Percentiles rank a stretch among this genome's conserved stretches.
These are phyloP conservation scores for Gyrodon lividus DNA, from an alignment of 768 basidiomycete genomes.

Conservation along the genomic window DNA sequence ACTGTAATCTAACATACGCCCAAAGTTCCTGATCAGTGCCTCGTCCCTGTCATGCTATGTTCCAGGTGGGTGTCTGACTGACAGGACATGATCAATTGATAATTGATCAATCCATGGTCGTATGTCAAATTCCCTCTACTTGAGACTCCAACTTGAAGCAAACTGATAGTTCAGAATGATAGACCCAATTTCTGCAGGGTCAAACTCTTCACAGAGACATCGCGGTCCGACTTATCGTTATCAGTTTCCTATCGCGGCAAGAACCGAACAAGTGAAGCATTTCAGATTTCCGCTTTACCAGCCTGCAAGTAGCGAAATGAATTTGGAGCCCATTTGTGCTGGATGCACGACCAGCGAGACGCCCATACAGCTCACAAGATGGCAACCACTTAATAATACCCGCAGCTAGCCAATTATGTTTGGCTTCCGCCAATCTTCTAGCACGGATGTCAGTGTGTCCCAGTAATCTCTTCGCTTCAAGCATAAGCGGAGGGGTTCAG, in stretches of 20 bases:
- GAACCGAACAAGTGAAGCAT: constrained; percentile 12
- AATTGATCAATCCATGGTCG: too few relatives aligned
- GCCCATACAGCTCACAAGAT: constrained; percentile 23
- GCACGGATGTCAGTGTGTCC: too few relatives aligned
- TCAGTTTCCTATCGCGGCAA: constrained; percentile 26
- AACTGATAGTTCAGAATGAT: not conserved
- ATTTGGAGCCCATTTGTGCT: constrained; percentile 12
- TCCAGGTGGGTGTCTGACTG: too few relatives aligned
- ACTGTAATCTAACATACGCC: too few relatives aligned
- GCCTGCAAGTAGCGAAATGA: constrained; percentile 26
- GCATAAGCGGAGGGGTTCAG: too few relatives aligned
- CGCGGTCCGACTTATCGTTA: constrained; percentile 8
- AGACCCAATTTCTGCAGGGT: not conserved
- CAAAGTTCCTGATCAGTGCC: too few relatives aligned
- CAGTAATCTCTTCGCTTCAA: not conserved
- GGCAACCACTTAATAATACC: constrained; percentile 28
- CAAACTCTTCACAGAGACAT: not conserved
- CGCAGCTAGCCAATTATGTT: constrained; percentile 13
- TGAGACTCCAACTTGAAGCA: not conserved
- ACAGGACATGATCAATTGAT: too few relatives aligned
- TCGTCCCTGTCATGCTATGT: not conserved
- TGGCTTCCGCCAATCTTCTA: not conserved
- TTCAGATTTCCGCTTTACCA: constrained; percentile 24
- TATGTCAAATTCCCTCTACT: not conserved
- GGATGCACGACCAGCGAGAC: constrained; percentile 5